These are phyloP conservation scores for Lactuca saligna DNA, from an alignment of 129 eudicot species.

Conservation along the genomic window DNA sequence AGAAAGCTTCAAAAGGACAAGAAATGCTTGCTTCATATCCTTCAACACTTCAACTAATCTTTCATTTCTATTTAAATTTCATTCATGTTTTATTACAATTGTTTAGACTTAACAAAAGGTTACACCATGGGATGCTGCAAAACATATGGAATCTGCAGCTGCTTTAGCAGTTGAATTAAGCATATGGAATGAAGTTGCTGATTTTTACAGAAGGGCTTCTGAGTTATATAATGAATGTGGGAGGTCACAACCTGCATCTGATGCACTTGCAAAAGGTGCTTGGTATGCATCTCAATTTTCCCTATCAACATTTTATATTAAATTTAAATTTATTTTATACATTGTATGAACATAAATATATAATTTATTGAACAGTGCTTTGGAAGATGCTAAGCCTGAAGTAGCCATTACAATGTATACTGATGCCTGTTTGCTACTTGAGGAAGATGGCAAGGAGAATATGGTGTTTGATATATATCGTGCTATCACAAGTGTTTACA, in stretches of 20 bases:
- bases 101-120: slow-evolving; percentile 45
- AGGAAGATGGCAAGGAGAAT: slow-evolving; percentile 92
- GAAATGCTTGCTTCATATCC: slow-evolving; percentile 97
- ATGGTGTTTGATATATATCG: slow-evolving; percentile 96
- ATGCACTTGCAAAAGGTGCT: slow-evolving; percentile 96
- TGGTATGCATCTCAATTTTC: slow-evolving; percentile 58
- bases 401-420: slow-evolving; percentile 68
- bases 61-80: slow-evolving; percentile 10
- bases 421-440: slow-evolving; percentile 74
- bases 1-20: slow-evolving; percentile 97
- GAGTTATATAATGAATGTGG: slow-evolving; percentile 85
- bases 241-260: slow-evolving; percentile 93
- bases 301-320: slow-evolving; percentile 9
- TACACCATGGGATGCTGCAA: slow-evolving; percentile 99
- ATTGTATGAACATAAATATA: not conserved
- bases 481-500: slow-evolving; percentile 63
- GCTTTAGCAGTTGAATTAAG: slow-evolving; percentile 75
- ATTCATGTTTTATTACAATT: not conserved
- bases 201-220: slow-evolving; percentile 79
- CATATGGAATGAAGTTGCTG: slow-evolving; percentile 89
- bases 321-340: slow-evolving; percentile 6
- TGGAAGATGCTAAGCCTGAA: slow-evolving; percentile 82
- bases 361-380: slow-evolving; percentile 46
- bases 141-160: slow-evolving; percentile 96
- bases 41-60: slow-evolving; percentile 14